Evolutionary conservation across 305 asterid genomes (phyloP).

Genomic region (Ruellia speciosa): DNA sequence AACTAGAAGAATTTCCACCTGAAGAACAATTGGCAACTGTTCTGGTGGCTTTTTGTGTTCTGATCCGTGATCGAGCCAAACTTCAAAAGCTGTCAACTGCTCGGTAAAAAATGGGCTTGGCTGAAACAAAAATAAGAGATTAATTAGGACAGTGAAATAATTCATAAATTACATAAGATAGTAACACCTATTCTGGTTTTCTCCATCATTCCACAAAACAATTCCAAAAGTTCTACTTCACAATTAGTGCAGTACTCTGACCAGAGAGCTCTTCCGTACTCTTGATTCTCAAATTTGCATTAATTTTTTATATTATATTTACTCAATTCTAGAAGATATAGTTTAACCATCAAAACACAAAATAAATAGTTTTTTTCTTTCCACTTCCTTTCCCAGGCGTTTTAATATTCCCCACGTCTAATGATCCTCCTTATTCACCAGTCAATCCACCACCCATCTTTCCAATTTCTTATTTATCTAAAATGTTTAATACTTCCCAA

Average conservation of each 20-base stretch:
- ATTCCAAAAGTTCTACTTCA: neutral
- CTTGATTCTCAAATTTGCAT: neutral
- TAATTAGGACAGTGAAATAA: neutral
- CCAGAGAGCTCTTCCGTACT: neutral
- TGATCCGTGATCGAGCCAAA: constrained; percentile 99
- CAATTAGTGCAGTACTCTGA: neutral
- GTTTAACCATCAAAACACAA: too few relatives aligned
- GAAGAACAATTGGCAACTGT: constrained; percentile 98
- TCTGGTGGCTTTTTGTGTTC: constrained; percentile 94
- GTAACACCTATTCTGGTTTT: neutral
- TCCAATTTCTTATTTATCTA: too few relatives aligned
- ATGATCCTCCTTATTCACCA: too few relatives aligned
- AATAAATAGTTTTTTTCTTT: too few relatives aligned
- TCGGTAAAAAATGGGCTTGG: constrained; percentile 95
- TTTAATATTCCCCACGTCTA: too few relatives aligned
- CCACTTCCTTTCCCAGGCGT: too few relatives aligned
- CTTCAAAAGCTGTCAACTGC: constrained; percentile 98
- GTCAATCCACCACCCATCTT: too few relatives aligned
- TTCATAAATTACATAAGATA: neutral
- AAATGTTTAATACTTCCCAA: too few relatives aligned
- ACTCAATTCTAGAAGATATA: too few relatives aligned
- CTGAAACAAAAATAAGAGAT: constrained; percentile 32
- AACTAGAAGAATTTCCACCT: constrained; percentile 45
- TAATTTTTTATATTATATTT: too few relatives aligned
- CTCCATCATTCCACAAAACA: neutral